phyloP scores from a whole-genome alignment of 2,329 filamentous ascomycete species.

The Apiospora marii region DNA sequence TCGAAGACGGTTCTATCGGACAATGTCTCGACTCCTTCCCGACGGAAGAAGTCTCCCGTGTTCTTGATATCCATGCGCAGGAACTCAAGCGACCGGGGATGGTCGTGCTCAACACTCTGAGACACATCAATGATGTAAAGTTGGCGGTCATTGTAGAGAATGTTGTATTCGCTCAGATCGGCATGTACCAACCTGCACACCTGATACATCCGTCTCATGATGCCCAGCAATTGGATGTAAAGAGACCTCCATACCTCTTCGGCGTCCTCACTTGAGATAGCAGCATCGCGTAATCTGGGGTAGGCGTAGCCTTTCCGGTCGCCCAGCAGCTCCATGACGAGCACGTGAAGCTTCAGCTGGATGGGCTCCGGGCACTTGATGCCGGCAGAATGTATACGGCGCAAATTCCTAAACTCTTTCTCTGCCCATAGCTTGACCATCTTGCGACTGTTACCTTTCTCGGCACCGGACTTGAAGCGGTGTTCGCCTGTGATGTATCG shows the following conservation, averaged over 20 bases:
- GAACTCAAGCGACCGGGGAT: slow-evolving; percentile 91
- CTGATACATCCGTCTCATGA: slow-evolving; percentile 95
- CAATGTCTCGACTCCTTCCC: slow-evolving; percentile 83
- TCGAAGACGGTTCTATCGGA: slow-evolving; percentile 82
- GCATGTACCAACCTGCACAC: slow-evolving; percentile 91
- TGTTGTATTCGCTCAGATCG: slow-evolving; percentile 97
- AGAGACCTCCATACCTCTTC: slow-evolving; percentile 78
- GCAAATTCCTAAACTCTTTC: slow-evolving; percentile 95
- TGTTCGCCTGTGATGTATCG: slow-evolving; percentile 96
- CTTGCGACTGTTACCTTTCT: slow-evolving; percentile 92
- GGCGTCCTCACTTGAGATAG: slow-evolving; percentile 71
- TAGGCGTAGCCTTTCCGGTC: slow-evolving; percentile 87
- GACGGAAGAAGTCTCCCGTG: slow-evolving; percentile 88
- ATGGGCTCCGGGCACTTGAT: slow-evolving; percentile 93
- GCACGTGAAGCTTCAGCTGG: slow-evolving; percentile 88
- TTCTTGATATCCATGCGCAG: slow-evolving; percentile 99
- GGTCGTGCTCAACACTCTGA: slow-evolving; percentile 96
- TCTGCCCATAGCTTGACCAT: slow-evolving; percentile 99
- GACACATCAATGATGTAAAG: slow-evolving; percentile 98
- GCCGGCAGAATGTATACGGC: slow-evolving; percentile 81
- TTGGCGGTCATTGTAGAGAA: slow-evolving; percentile 83
- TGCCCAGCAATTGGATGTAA: slow-evolving; percentile 83
- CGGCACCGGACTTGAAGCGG: slow-evolving; percentile 88
- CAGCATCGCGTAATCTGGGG: slow-evolving; percentile 87
- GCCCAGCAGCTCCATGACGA: slow-evolving; percentile 94